A percentile compares a stretch with the other conserved stretches of the same genome.
Conservation (phyloP, 352 stramenopile genomes). For the Pythium sp. region DNA sequence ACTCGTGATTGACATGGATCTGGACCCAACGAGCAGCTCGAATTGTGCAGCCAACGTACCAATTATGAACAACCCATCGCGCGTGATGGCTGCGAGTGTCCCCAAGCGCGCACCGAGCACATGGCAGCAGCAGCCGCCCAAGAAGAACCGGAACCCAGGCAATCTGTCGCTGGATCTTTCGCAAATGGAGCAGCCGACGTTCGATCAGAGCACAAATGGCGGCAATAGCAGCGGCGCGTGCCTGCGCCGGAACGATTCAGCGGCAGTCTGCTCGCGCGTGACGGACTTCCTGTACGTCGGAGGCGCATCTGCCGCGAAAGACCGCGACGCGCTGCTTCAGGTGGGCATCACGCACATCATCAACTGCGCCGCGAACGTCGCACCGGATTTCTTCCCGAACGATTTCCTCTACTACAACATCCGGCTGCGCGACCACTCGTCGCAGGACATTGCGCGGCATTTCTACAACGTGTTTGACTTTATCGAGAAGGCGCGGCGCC, state of each 20-base stretch:
- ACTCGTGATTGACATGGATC: slow-evolving; percentile 19
- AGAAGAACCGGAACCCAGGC: slow-evolving; percentile 71
- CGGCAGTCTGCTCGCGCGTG: slow-evolving; percentile 71
- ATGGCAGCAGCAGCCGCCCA: slow-evolving; percentile 30
- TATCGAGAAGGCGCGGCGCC: slow-evolving; percentile 70
- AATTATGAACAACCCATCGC: background rate
- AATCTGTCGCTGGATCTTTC: slow-evolving; percentile 82
- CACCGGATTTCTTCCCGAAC: slow-evolving; percentile 69
- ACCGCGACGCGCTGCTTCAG: slow-evolving; percentile 61
- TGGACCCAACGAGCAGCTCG: slow-evolving; percentile 6
- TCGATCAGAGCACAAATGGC: slow-evolving; percentile 24
- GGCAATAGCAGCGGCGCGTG: slow-evolving; percentile 1
- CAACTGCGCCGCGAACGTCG: slow-evolving; percentile 82
- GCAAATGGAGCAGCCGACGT: slow-evolving; percentile 52
- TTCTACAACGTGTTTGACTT: slow-evolving; percentile 90
- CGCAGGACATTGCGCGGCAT: slow-evolving; percentile 80
- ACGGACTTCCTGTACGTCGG: slow-evolving; percentile 89
- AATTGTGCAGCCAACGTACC: background rate
- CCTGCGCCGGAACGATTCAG: slow-evolving; percentile 52
- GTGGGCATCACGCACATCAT: slow-evolving; percentile 88
- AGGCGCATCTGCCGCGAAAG: slow-evolving; percentile 72
- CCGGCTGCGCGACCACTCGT: slow-evolving; percentile 85
- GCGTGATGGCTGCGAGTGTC: slow-evolving; percentile 12
- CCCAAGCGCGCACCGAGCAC: slow-evolving; percentile 39
- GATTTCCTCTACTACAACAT: slow-evolving; percentile 87